Evolutionary conservation across 139 green algal genomes (phyloP).

Genomic region (Volvox reticuliferus): DNA sequence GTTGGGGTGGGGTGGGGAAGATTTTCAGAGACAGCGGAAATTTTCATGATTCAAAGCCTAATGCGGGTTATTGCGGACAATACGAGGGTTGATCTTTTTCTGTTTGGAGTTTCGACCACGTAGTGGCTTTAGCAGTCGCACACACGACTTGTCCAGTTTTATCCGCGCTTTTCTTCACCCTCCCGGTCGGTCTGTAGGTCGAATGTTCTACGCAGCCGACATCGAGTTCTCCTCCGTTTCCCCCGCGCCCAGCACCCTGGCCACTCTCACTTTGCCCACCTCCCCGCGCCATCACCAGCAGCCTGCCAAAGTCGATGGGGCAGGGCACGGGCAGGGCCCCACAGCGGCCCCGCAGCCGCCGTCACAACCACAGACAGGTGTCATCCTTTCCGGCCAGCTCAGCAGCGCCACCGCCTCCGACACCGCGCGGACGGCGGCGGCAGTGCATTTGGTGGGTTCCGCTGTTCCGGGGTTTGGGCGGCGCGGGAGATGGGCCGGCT

Average conservation of each 20-base stretch:
- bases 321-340: background rate
- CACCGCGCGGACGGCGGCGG: background rate
- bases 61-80: too few species aligned
- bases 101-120: too few species aligned
- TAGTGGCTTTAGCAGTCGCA: too few species aligned
- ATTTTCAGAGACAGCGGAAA: background rate
- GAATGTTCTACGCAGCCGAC: constrained; percentile 45
- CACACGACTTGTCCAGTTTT: too few species aligned
- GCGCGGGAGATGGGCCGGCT: background rate
- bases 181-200: background rate
- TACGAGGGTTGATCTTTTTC: too few species aligned
- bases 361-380: background rate
- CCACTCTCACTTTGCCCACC: background rate
- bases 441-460: background rate
- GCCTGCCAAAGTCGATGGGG: background rate
- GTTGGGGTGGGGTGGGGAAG: background rate
- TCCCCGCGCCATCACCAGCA: background rate
- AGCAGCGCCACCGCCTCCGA: background rate
- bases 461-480: background rate
- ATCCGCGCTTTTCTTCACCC: too few species aligned
- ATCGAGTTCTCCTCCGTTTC: constrained; percentile 44
- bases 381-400: background rate
- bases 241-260: constrained; percentile 24
- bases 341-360: background rate
- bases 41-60: too few species aligned